Conservation (phyloP, 441 rosid species). For the Arabidopsis lyrata region DNA sequence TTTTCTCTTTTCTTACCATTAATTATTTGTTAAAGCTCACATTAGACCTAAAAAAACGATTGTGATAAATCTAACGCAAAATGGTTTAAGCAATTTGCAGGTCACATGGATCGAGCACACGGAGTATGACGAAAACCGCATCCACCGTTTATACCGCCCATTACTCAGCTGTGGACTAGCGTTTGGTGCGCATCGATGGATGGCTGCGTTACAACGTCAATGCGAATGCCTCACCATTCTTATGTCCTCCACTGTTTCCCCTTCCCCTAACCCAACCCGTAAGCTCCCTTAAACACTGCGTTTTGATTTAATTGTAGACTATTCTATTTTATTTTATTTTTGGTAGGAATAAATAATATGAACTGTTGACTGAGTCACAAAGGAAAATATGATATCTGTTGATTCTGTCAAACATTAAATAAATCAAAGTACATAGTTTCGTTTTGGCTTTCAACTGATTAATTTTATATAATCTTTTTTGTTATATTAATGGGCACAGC, state of each 20-base stretch:
- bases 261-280: slow-evolving; percentile 59
- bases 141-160: slow-evolving; percentile 73
- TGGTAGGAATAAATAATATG: neutral
- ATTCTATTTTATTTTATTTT: too few species aligned
- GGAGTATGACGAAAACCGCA: slow-evolving; percentile 70
- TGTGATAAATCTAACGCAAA: neutral
- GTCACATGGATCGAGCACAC: slow-evolving; percentile 97
- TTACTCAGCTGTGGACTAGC: slow-evolving; percentile 77
- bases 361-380: neutral
- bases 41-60: neutral
- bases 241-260: slow-evolving; percentile 63
- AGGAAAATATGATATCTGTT: neutral
- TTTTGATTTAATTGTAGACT: neutral
- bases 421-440: neutral
- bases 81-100: slow-evolving; percentile 47
- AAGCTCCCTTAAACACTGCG: slow-evolving; percentile 22
- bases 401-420: neutral
- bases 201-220: slow-evolving; percentile 91
- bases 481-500: slow-evolving; percentile 39
- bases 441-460: neutral
- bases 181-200: slow-evolving; percentile 95
- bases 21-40: neutral
- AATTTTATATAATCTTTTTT: neutral
- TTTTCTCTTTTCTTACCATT: neutral
- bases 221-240: slow-evolving; percentile 83